Percentiles rank a stretch among this genome's conserved stretches.
phyloP scores from a whole-genome alignment of 2,329 filamentous ascomycete genomes.

The Sclerotiophoma versabilis region DNA sequence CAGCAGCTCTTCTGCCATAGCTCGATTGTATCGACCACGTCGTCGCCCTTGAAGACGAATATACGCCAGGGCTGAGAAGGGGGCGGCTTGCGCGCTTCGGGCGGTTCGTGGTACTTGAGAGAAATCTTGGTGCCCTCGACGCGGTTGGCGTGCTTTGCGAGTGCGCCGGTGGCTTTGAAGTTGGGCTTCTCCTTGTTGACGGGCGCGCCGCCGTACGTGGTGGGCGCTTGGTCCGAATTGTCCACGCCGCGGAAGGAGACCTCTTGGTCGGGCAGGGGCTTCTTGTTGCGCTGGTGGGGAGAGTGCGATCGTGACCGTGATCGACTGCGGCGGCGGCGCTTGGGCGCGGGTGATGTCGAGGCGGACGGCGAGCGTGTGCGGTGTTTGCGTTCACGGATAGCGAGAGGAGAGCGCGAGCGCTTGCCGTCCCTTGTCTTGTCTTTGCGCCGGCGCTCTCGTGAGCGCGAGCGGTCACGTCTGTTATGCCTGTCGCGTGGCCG shows the following conservation, averaged over 20 bases:
- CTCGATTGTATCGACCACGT: constrained; percentile 82
- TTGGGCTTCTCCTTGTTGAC: constrained; percentile 85
- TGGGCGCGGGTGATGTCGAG: constrained; percentile 40
- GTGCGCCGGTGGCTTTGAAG: constrained; percentile 77
- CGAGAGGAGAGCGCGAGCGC: constrained; percentile 37
- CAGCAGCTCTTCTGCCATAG: constrained; percentile 82
- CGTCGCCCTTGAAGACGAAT: constrained; percentile 87
- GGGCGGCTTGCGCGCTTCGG: constrained; percentile 88
- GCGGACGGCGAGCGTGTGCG: constrained; percentile 36
- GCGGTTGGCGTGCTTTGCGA: constrained; percentile 88
- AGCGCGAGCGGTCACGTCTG: constrained; percentile 19
- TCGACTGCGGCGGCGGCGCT: constrained; percentile 42
- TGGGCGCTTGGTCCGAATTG: constrained; percentile 36
- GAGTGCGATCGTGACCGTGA: constrained; percentile 52
- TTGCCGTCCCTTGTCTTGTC: constrained; percentile 23
- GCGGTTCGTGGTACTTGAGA: constrained; percentile 94
- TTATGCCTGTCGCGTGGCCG: constrained; percentile 21
- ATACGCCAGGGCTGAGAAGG: constrained; percentile 82
- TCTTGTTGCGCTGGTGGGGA: constrained; percentile 51
- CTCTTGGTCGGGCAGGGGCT: constrained; percentile 56
- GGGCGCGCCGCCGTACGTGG: constrained; percentile 43
- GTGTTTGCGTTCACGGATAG: constrained; percentile 32
- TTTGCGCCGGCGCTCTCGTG: constrained; percentile 24
- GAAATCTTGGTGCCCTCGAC: constrained; percentile 78
- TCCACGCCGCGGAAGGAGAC: constrained; percentile 53